Evolutionary conservation across 2,329 filamentous ascomycete species (phyloP).

Genomic region (Hypocrella siamensis): DNA sequence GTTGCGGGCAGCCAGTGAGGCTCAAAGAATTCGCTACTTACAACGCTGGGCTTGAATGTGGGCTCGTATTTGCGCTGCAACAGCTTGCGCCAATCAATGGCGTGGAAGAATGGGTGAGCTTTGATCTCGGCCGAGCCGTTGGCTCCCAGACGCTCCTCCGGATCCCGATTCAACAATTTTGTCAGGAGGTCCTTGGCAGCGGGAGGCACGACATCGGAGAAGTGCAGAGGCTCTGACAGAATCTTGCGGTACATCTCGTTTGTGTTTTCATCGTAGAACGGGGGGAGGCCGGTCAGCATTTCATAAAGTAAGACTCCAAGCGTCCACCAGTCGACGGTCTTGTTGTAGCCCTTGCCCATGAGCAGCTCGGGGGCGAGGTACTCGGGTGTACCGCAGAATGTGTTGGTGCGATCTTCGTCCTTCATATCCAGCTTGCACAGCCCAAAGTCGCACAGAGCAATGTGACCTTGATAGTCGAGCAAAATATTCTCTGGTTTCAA

Average conservation of each 20-base stretch:
- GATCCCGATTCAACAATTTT: slow-evolving; percentile 82
- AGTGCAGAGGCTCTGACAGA: slow-evolving; percentile 84
- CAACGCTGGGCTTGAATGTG: slow-evolving; percentile 91
- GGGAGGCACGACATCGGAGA: slow-evolving; percentile 86
- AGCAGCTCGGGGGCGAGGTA: slow-evolving; percentile 91
- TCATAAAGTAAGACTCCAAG: slow-evolving; percentile 92
- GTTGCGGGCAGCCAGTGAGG: no score
- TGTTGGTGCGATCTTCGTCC: slow-evolving; percentile 96
- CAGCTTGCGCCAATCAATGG: slow-evolving; percentile 96
- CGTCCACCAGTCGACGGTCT: slow-evolving; percentile 99
- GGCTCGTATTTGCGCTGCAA: slow-evolving; percentile 96
- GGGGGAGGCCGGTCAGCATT: slow-evolving; percentile 93
- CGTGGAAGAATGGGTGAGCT: slow-evolving; percentile 96
- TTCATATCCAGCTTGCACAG: slow-evolving; percentile 99
- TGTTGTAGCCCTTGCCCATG: slow-evolving; percentile 89
- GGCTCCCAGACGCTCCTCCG: slow-evolving; percentile 75
- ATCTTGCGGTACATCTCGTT: slow-evolving; percentile 99
- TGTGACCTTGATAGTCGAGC: slow-evolving; percentile 93
- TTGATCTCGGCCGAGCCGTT: slow-evolving; percentile 97
- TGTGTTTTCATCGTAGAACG: slow-evolving; percentile 97
- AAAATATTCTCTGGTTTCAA: slow-evolving; percentile 82
- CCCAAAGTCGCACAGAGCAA: slow-evolving; percentile 93
- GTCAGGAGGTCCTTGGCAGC: slow-evolving; percentile 86
- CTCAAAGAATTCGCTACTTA: slow-evolving; percentile 36
- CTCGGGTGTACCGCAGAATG: slow-evolving; percentile 94